Conservation (phyloP, 768 basidiomycete species). For the Hygrocybe coccinea region DNA sequence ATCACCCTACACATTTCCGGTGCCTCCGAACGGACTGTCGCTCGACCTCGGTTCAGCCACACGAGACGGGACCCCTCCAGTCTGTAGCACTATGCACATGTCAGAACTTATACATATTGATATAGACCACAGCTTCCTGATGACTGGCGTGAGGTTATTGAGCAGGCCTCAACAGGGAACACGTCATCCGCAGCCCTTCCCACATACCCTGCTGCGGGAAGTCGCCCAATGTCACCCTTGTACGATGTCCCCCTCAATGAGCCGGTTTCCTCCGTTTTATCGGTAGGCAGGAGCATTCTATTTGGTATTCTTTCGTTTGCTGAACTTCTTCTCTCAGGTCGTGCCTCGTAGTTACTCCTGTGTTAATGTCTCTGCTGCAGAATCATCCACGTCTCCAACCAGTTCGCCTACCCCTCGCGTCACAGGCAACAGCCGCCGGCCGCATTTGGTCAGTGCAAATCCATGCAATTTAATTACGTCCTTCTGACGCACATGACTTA, state of each 20-base stretch:
- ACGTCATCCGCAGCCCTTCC: background rate
- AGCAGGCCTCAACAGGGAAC: conserved; percentile 12
- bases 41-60: background rate
- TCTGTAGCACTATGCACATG: background rate
- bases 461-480: background rate
- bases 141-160: conserved; percentile 33
- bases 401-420: background rate
- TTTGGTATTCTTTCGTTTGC: too few species aligned
- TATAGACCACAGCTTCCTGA: conserved; percentile 26
- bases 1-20: conserved; percentile 28
- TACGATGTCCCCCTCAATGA: background rate
- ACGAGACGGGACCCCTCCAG: conserved; percentile 4
- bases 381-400: background rate
- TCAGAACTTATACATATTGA: background rate
- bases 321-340: background rate
- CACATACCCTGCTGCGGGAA: background rate
- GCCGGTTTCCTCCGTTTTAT: background rate
- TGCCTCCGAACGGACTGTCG: conserved; percentile 9
- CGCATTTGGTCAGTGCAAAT: conserved; percentile 20
- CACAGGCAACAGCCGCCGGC: conserved; percentile 14
- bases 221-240: background rate
- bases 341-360: background rate
- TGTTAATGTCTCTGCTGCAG: background rate
- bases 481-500: background rate
- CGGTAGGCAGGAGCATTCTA: background rate